Evolutionary conservation across 2,329 filamentous ascomycete species (phyloP), one percentile per base, ranked within the genome.

Genomic region (Beauveria rudraprayagi): DNA sequence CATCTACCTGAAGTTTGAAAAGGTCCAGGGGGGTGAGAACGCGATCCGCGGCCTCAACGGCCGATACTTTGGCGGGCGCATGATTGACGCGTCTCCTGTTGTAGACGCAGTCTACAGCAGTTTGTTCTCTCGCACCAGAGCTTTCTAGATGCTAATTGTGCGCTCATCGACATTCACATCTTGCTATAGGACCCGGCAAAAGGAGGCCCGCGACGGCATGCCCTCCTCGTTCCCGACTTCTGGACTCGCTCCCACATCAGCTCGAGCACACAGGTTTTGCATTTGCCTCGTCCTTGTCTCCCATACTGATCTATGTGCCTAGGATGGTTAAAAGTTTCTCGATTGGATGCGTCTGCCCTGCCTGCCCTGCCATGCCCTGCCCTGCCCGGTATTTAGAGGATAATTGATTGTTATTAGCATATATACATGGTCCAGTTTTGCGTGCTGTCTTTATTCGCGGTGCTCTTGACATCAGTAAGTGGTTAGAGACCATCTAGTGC

Each of bases 31-130:
- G 69, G 93, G 93, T 73, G 91, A 97, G 77, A 97, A 97, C 73
- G 94, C 94, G 69, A 95, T 97, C 78, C 95, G 96, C 75, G 94
- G 94, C 71, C 85, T 99, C 65, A 97, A 99, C 76, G 94, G 94
- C 71, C 88, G 94, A 72, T 96, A 90, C 76, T 99, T 99, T 76
- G 94, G 91, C 72, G 91, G 91, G 70, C 86, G 88, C 71, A 91
- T 91, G 81, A 96, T 99, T 75, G 93, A 90, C 73, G 94, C 93
- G 69, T 89, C 92, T 66, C 94, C 92, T 75, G 91, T 99, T 78
- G 93, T 97, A 75, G 94, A 99, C 77, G 93, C 93, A 71, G 91
- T 99, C 78, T 99, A 97, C 86, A 94, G 91, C 85, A 95, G 90
- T 83, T 85, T 96, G 77, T 96, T 94, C 81, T 90, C 89, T 76